These are phyloP conservation scores for Nitzschia inconspicua DNA, from an alignment of 108 stramenopile genomes.

Conservation along the genomic window DNA sequence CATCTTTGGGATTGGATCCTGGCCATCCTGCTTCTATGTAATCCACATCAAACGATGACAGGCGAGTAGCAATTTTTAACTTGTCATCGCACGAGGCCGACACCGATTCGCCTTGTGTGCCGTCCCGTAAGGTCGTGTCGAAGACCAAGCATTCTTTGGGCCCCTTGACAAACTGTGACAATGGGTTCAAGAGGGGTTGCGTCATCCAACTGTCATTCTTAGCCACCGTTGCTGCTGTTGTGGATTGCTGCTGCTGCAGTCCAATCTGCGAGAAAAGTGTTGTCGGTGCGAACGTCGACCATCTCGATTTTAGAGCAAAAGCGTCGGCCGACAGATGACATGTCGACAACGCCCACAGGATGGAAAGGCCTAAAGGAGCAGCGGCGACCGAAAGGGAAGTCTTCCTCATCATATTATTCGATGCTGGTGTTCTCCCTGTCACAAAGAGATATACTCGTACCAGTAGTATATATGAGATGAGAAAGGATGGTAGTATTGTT, in stretches of 20 bases:
- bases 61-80: conserved; percentile 73
- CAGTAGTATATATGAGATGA: no score
- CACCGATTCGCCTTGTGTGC: conserved; percentile 91
- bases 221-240: background rate
- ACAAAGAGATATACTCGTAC: no score
- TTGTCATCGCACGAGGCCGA: conserved; percentile 90
- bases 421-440: no score
- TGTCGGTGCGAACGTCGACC: no score
- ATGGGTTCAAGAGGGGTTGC: background rate
- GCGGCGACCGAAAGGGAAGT: no score
- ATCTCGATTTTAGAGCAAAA: no score
- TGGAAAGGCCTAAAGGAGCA: no score
- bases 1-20: conserved; percentile 91
- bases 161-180: conserved; percentile 36
- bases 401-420: no score
- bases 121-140: conserved; percentile 87
- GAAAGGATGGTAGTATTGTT: no score
- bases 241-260: background rate
- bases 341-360: no score
- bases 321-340: no score
- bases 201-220: background rate
- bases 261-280: no score
- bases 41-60: conserved; percentile 77
- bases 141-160: conserved; percentile 65
- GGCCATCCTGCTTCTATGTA: conserved; percentile 95